Evolutionary conservation across 805 yeast genomes (phyloP).

Genomic region (Myxozyma lipomycoides): DNA sequence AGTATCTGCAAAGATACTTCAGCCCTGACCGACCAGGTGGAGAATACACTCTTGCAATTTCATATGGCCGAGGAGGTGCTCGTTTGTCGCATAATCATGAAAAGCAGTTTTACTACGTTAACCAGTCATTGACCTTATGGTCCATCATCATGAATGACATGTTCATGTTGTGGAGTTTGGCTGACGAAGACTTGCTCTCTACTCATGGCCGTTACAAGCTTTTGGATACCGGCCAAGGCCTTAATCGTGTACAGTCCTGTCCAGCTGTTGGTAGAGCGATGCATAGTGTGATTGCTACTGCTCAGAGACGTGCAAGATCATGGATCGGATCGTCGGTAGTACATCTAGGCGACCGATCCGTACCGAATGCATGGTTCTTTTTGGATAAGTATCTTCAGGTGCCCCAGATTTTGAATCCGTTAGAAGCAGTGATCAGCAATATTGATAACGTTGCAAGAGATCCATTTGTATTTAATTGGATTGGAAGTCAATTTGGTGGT

Average conservation of each 20-base stretch:
- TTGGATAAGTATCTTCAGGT: slow-evolving; percentile 77
- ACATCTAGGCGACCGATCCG: slow-evolving; percentile 78
- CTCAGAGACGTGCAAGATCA: slow-evolving; percentile 52
- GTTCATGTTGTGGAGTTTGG: slow-evolving; percentile 71
- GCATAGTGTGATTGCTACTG: slow-evolving; percentile 64
- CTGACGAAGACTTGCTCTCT: slow-evolving; percentile 66
- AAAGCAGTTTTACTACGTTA: slow-evolving; percentile 64
- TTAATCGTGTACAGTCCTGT: slow-evolving; percentile 70
- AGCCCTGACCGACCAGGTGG: slow-evolving; percentile 40
- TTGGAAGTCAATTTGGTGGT: slow-evolving; percentile 55
- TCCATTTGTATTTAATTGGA: slow-evolving; percentile 47
- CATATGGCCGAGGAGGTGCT: slow-evolving; percentile 64
- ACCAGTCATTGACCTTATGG: slow-evolving; percentile 73
- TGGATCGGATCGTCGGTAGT: slow-evolving; percentile 83
- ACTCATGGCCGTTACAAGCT: slow-evolving; percentile 51
- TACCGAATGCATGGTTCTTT: slow-evolving; percentile 76
- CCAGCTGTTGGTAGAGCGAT: slow-evolving; percentile 65
- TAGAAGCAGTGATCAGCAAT: slow-evolving; percentile 54
- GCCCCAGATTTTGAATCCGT: slow-evolving; percentile 70
- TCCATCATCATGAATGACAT: slow-evolving; percentile 72
- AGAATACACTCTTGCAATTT: slow-evolving; percentile 42
- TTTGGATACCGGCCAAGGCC: slow-evolving; percentile 75
- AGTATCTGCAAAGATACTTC: slow-evolving; percentile 48
- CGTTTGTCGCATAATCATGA: slow-evolving; percentile 69
- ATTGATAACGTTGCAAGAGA: slow-evolving; percentile 54